Percentiles rank a stretch among this genome's conserved stretches.
These are phyloP conservation scores for Fraxinus sp. DNA, from an alignment of 305 asterid genomes.

Conservation along the genomic window DNA sequence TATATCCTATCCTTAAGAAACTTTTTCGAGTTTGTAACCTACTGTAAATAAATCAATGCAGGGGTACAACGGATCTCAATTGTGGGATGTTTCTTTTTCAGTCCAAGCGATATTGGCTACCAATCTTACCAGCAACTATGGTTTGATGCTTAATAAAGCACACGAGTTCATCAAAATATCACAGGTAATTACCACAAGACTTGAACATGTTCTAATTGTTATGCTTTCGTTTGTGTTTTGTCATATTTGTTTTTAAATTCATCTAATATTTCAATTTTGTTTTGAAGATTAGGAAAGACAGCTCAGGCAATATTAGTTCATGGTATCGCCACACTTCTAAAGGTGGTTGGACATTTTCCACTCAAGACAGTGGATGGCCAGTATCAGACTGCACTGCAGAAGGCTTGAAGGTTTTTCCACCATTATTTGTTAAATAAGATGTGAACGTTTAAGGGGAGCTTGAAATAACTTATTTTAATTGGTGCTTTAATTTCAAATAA, in stretches of 20 bases:
- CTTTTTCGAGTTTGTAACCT: not conserved
- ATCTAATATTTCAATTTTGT: not conserved
- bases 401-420: constrained; percentile 45
- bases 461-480: not conserved
- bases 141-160: constrained; percentile 39
- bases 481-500: not conserved
- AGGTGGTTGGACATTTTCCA: constrained; percentile 61
- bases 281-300: constrained; percentile 35
- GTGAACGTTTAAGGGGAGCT: not conserved
- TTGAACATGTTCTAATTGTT: not conserved
- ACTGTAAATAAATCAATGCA: constrained; percentile 22
- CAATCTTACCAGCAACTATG: constrained; percentile 36
- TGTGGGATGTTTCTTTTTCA: constrained; percentile 48
- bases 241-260: not conserved
- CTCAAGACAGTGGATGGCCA: constrained; percentile 53
- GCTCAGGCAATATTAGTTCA: constrained; percentile 23
- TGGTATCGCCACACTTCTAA: constrained; percentile 49
- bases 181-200: constrained; percentile 32
- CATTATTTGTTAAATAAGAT: not conserved
- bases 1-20: not conserved
- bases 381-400: constrained; percentile 56
- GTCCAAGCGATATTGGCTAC: constrained; percentile 46
- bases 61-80: constrained; percentile 54
- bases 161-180: constrained; percentile 45
- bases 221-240: not conserved